These are phyloP conservation scores for Ophioceras dolichostomum DNA, from an alignment of 2,329 filamentous ascomycete species.

Conservation along the genomic window DNA sequence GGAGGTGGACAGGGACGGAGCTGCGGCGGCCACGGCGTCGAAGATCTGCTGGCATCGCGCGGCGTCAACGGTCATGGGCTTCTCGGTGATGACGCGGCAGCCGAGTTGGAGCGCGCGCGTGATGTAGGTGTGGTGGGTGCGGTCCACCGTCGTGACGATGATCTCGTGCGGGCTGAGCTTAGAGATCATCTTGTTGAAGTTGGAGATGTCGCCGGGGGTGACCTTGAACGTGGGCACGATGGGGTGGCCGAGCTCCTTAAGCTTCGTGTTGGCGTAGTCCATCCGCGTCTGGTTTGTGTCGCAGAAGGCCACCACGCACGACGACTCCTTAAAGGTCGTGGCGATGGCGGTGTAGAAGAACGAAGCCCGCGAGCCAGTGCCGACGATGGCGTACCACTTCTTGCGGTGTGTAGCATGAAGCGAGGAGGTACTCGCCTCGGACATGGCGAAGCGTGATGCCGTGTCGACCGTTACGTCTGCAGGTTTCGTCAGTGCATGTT, in stretches of 20 bases:
- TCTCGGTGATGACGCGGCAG: slow-evolving; percentile 49
- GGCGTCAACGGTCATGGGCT: slow-evolving; percentile 52
- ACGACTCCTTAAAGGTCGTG: slow-evolving; percentile 34
- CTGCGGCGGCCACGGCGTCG: slow-evolving; percentile 35
- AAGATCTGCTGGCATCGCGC: slow-evolving; percentile 41
- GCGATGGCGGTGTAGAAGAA: slow-evolving; percentile 50
- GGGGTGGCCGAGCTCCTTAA: slow-evolving; percentile 31
- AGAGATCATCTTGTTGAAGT: slow-evolving; percentile 46
- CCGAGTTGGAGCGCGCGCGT: slow-evolving; percentile 45
- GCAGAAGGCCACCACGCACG: slow-evolving; percentile 41
- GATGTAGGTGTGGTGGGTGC: slow-evolving; percentile 49
- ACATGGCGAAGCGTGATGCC: no score
- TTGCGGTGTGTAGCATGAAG: no score
- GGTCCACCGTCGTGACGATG: slow-evolving; percentile 51
- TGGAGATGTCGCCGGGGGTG: slow-evolving; percentile 17
- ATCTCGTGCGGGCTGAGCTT: slow-evolving; percentile 47
- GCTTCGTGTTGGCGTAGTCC: slow-evolving; percentile 38
- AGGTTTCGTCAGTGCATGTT: no score
- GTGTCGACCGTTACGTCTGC: no score
- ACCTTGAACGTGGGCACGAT: slow-evolving; percentile 37
- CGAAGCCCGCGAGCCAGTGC: slow-evolving; percentile 44
- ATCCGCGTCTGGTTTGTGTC: slow-evolving; percentile 50
- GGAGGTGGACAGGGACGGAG: no score
- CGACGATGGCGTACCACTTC: slow-evolving; percentile 43
- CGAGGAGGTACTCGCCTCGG: no score